phyloP scores from a whole-genome alignment of 108 stramenopile species.

The Epithemia pelagica region DNA sequence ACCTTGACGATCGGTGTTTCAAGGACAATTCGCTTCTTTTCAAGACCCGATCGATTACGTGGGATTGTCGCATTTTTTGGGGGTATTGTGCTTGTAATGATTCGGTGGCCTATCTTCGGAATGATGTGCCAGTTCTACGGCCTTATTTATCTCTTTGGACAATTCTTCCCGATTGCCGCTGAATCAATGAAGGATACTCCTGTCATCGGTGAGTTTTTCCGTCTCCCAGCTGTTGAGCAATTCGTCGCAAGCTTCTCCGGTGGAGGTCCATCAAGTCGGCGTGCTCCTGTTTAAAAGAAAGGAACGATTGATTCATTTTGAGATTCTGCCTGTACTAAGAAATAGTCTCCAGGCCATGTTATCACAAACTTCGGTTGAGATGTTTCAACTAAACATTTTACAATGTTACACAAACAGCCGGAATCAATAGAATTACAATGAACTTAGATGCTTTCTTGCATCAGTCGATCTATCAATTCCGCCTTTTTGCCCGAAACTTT shows the following conservation, averaged over 20 bases:
- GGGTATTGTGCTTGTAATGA: constrained; percentile 70
- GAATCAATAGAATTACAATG: no score
- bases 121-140: constrained; percentile 84
- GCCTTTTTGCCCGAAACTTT: constrained; percentile 84
- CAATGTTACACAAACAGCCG: no score
- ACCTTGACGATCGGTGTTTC: constrained; percentile 78
- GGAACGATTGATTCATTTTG: neutral
- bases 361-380: no score
- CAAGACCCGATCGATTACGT: constrained; percentile 65
- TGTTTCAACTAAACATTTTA: no score
- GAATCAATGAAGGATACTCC: constrained; percentile 78
- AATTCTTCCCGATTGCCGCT: constrained; percentile 88
- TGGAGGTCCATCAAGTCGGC: constrained; percentile 23
- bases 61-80: constrained; percentile 88
- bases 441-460: neutral
- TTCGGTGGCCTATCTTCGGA: constrained; percentile 79
- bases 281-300: constrained; percentile 44
- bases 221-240: constrained; percentile 57
- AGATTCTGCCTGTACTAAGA: no score
- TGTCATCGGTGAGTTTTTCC: constrained; percentile 64
- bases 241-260: constrained; percentile 69
- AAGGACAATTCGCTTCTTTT: constrained; percentile 83
- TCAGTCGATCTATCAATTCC: constrained; percentile 73
- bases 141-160: constrained; percentile 84
- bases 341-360: no score